Evolutionary conservation across 75 land plant genomes (phyloP).

Genomic region (Azolla pinnata): DNA sequence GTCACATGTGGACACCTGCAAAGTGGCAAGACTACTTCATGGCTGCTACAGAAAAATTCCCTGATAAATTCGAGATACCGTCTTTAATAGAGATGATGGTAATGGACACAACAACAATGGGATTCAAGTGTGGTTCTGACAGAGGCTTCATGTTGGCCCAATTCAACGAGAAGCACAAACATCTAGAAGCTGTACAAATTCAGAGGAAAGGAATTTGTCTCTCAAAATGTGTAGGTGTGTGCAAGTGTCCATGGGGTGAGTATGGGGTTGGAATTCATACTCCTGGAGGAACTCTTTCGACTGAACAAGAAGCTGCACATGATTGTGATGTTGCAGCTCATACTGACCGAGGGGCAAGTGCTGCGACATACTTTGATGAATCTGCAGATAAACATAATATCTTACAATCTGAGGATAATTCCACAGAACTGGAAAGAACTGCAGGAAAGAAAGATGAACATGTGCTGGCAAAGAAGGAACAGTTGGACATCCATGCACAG

Average conservation of each 20-base stretch:
- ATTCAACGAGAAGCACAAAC: slow-evolving; percentile 21
- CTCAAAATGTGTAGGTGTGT: slow-evolving; percentile 33
- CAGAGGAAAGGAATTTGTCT: slow-evolving; percentile 18
- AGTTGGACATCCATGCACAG: too few species aligned
- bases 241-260: slow-evolving; percentile 53
- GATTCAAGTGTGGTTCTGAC: slow-evolving; percentile 17
- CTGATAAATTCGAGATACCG: neutral
- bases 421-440: slow-evolving; percentile 19
- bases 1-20: slow-evolving; percentile 13
- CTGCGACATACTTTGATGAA: slow-evolving; percentile 28
- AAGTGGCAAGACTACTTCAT: slow-evolving; percentile 8
- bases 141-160: slow-evolving; percentile 14
- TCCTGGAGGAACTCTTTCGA: slow-evolving; percentile 33
- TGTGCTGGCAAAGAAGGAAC: neutral
- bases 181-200: neutral
- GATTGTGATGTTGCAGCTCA: slow-evolving; percentile 39
- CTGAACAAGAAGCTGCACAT: slow-evolving; percentile 38
- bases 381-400: slow-evolving; percentile 6
- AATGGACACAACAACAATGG: slow-evolving; percentile 27
- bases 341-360: slow-evolving; percentile 29
- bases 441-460: too few species aligned
- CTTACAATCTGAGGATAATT: slow-evolving; percentile 2
- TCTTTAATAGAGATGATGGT: slow-evolving; percentile 19
- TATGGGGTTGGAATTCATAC: slow-evolving; percentile 51
- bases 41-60: neutral